Base-by-base conservation (phyloP, 495 filamentous ascomycete species). In the Physcia stellaris region DNA sequence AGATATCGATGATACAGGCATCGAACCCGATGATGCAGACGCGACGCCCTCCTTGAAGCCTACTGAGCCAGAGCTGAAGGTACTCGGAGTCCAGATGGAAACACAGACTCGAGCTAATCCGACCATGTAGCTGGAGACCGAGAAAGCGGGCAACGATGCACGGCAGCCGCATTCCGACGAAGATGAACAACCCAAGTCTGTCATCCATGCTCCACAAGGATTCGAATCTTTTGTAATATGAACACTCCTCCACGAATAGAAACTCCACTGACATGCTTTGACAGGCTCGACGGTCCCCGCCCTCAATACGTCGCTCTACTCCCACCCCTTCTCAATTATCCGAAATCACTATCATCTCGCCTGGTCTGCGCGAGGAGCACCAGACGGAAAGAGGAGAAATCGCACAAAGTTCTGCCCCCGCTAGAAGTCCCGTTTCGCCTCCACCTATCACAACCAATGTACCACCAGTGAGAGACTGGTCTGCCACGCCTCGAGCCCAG, bases 201-300 rank as follows among this genome's bases (percentile, higher is more conserved):
- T 90, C 34, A 93, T 94, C 49, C 85, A 92, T 61, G 83, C 80
- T 16, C 86, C 86, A 3, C 60, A 79, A 47, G 80, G 78, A 27
- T 93, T 86, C 59, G 67, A 71, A 35, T 68, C 70, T 39, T 87
- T 87, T 70, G 82, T 88, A 50, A n/a, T n/a, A n/a, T n/a, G n/a
- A n/a, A n/a, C n/a, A n/a, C n/a, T n/a, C n/a, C n/a, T n/a, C n/a
- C n/a, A n/a, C n/a, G n/a, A n/a, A n/a, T n/a, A n/a, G n/a, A n/a
- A n/a, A n/a, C n/a, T n/a, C n/a, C n/a, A n/a, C n/a, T n/a, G n/a
- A n/a, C n/a, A n/a, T n/a, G n/a, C n/a, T n/a, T n/a, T 34, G 51
- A 46, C 46, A 52, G 35, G 23, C 24, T n/a, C 43, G 67, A 51
- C 56, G 50, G 37, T 59, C 64, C 15, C 50, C 47, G 36, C 58